A percentile compares a stretch with the other conserved stretches of the same genome.
Conservation (phyloP, 257 asterid genomes). For the Capsicum chinense region DNA sequence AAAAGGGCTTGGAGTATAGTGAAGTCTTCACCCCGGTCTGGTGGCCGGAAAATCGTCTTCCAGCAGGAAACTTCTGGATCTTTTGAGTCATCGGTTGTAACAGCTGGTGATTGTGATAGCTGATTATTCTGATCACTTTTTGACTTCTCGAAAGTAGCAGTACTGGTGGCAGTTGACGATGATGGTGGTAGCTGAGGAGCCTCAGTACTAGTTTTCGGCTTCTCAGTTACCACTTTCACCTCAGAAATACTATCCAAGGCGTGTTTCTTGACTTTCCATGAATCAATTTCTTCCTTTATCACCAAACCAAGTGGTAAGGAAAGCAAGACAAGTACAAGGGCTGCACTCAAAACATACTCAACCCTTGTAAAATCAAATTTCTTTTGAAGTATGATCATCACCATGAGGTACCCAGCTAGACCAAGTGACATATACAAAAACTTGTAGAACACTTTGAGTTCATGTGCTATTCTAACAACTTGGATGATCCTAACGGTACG, state of each 20-base stretch:
- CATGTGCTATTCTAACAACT: constrained; percentile 36
- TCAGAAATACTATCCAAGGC: constrained; percentile 36
- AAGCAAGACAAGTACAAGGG: constrained; percentile 32
- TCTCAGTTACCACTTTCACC: constrained; percentile 42
- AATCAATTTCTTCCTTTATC: constrained; percentile 38
- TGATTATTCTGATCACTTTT: not conserved
- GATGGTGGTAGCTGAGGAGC: not conserved
- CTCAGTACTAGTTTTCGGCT: constrained; percentile 6
- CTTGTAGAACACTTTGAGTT: constrained; percentile 44
- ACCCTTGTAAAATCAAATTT: not conserved
- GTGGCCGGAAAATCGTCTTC: constrained; percentile 61
- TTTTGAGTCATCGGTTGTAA: not conserved
- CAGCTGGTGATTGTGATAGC: constrained; percentile 9
- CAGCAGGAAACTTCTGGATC: constrained; percentile 60
- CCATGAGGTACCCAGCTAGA: constrained; percentile 49
- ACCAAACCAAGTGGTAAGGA: constrained; percentile 41
- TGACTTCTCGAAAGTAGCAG: constrained; percentile 24
- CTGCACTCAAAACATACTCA: constrained; percentile 35
- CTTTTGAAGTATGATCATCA: constrained; percentile 42
- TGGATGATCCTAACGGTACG: constrained; percentile 43
- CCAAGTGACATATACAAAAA: constrained; percentile 44
- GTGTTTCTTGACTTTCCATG: constrained; percentile 33
- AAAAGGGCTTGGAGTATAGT: constrained; percentile 81
- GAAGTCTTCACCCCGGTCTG: constrained; percentile 67
- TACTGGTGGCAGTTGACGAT: not conserved